These are phyloP conservation scores for Chaetomium fimeti DNA, from an alignment of 495 filamentous ascomycete genomes.

Conservation along the genomic window DNA sequence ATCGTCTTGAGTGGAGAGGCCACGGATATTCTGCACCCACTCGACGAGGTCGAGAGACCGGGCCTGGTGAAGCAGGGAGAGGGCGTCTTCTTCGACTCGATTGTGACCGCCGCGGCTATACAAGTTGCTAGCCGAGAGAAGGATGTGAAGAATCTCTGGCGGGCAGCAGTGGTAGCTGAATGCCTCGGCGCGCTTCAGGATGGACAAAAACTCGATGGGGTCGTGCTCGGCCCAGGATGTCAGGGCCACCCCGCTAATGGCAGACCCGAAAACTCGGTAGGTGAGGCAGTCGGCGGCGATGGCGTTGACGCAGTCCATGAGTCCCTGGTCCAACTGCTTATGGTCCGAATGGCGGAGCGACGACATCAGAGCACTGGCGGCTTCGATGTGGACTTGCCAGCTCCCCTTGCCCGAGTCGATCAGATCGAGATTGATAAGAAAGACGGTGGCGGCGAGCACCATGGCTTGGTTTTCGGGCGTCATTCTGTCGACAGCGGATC, in stretches of 20 bases:
- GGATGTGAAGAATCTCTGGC: slow-evolving; percentile 39
- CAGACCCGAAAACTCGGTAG: slow-evolving; percentile 43
- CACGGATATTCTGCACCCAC: slow-evolving; percentile 42
- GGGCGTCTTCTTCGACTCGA: slow-evolving; percentile 11
- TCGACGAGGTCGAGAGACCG: slow-evolving; percentile 34
- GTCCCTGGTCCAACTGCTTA: slow-evolving; percentile 30
- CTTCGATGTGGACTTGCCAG: slow-evolving; percentile 56
- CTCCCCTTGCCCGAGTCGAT: slow-evolving; percentile 55
- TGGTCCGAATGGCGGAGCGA: slow-evolving; percentile 27
- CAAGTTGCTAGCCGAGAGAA: slow-evolving; percentile 37
- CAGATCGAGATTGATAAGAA: slow-evolving; percentile 58
- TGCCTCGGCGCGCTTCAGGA: slow-evolving; percentile 44
- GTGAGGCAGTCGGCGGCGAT: slow-evolving; percentile 49
- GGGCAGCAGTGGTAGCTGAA: slow-evolving; percentile 51
- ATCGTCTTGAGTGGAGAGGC: slow-evolving; percentile 36
- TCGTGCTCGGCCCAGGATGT: slow-evolving; percentile 21
- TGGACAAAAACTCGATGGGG: slow-evolving; percentile 32
- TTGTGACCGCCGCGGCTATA: slow-evolving; percentile 22
- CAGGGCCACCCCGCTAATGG: slow-evolving; percentile 26
- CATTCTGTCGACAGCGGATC: slow-evolving; percentile 33
- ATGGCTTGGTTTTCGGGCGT: slow-evolving; percentile 42
- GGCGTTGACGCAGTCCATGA: slow-evolving; percentile 40
- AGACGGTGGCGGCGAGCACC: slow-evolving; percentile 51
- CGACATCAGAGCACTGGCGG: slow-evolving; percentile 46
- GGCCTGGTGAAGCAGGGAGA: slow-evolving; percentile 35